Percentiles rank a stretch among this genome's conserved stretches.
These are phyloP conservation scores for Tranzscheliella williamsii DNA, from an alignment of 1,284 basidiomycete species.

Conservation along the genomic window DNA sequence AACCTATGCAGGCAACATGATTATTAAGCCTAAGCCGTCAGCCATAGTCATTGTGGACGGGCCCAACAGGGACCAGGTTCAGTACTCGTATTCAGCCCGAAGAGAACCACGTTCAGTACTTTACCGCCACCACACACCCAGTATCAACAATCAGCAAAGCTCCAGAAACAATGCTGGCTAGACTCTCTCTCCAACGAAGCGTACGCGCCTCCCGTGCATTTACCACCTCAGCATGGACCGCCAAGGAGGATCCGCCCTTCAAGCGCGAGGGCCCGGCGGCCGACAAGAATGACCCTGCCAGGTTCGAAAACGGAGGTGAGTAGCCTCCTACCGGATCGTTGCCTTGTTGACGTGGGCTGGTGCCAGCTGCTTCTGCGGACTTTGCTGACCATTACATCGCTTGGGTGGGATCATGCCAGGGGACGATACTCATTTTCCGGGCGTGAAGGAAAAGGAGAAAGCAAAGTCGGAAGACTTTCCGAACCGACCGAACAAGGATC, in stretches of 20 bases:
- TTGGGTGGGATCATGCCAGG: conserved; percentile 1
- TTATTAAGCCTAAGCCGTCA: no score
- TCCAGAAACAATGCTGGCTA: conserved; percentile 11
- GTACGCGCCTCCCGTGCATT: conserved; percentile 5
- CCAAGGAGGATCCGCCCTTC: conserved; percentile 10
- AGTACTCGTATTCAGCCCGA: no score
- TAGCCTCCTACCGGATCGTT: background rate
- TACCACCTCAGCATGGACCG: conserved; percentile 1
- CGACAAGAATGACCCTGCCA: conserved; percentile 16
- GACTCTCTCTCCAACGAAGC: conserved; percentile 5
- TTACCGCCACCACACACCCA: no score
- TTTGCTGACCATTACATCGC: no score
- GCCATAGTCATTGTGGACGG: no score
- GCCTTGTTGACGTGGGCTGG: background rate
- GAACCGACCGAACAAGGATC: conserved; percentile 15
- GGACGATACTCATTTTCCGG: conserved; percentile 32
- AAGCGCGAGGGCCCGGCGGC: conserved; percentile 33
- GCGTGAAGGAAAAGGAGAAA: conserved; percentile 24
- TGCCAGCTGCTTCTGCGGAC: background rate
- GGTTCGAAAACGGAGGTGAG: conserved; percentile 35
- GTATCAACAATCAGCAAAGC: no score
- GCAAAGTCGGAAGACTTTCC: conserved; percentile 19
- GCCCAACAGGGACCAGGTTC: no score
- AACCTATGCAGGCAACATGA: no score
- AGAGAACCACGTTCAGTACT: no score